Percentiles rank a stretch among this genome's conserved stretches.
phyloP scores from a whole-genome alignment of 495 filamentous ascomycete species.

The Penicillium tannophilum region DNA sequence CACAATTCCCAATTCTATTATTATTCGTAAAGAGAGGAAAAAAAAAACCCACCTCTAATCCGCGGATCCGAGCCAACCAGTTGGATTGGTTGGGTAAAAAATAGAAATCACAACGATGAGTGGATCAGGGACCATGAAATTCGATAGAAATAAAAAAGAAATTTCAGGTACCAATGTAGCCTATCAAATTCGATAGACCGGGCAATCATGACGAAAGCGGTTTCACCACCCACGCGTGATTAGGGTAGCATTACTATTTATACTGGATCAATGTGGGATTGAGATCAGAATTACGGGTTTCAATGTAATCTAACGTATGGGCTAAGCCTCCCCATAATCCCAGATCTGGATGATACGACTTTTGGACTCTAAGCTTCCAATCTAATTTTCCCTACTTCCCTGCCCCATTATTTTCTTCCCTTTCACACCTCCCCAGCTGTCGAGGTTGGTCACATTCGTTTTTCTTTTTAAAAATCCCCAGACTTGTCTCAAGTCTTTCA shows the following conservation, averaged over 20 bases:
- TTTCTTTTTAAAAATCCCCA: neutral
- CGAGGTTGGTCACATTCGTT: neutral
- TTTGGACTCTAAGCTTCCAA: neutral
- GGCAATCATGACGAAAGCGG: constrained; percentile 25
- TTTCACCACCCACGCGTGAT: neutral
- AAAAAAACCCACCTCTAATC: neutral
- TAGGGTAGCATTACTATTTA: constrained; percentile 2
- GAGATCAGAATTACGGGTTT: neutral
- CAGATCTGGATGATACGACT: neutral
- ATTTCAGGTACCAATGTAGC: neutral
- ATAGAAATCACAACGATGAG: neutral
- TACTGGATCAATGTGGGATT: constrained; percentile 1
- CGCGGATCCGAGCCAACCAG: neutral
- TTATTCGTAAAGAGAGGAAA: too few species aligned
- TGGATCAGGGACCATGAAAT: neutral
- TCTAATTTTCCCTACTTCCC: neutral
- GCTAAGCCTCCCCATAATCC: neutral
- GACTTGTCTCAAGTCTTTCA: neutral
- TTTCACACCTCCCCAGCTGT: neutral
- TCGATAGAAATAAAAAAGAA: neutral
- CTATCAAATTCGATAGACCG: constrained; percentile 2
- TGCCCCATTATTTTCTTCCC: neutral
- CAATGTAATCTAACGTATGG: neutral
- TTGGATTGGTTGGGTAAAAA: neutral
- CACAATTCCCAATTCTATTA: neutral